These are phyloP conservation scores for Pythium dissimile DNA, from an alignment of 352 stramenopile species.

Conservation along the genomic window DNA sequence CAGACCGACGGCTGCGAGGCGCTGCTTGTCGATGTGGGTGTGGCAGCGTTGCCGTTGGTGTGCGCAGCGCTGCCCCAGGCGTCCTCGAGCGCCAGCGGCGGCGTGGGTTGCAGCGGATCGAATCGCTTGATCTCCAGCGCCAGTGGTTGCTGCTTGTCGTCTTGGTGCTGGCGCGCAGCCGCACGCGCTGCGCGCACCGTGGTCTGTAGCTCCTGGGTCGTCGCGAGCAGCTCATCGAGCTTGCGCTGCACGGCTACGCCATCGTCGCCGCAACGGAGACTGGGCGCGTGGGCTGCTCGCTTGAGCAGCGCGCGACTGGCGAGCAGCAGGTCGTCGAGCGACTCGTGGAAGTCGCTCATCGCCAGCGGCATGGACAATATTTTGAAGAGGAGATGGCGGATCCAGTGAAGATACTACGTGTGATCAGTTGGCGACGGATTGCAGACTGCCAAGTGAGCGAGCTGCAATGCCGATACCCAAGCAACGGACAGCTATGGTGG, in stretches of 20 bases:
- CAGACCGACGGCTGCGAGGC: constrained; percentile 72
- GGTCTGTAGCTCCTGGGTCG: constrained; percentile 25
- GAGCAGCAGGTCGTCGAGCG: constrained; percentile 21
- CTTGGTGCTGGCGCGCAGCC: too few species aligned
- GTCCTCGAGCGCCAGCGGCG: constrained; percentile 29
- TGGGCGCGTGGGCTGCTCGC: constrained; percentile 2
- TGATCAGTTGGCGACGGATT: too few species aligned
- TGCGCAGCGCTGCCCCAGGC: constrained; percentile 4
- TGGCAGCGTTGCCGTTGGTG: background rate
- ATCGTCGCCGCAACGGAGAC: background rate
- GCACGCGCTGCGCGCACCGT: constrained; percentile 15
- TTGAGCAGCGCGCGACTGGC: constrained; percentile 18
- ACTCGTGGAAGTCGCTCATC: constrained; percentile 9
- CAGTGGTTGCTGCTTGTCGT: background rate
- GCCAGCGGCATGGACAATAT: background rate
- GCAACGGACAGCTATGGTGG: too few species aligned
- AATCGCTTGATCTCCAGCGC: constrained; percentile 36
- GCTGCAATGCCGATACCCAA: too few species aligned
- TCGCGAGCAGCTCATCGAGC: constrained; percentile 18
- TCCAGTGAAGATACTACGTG: too few species aligned
- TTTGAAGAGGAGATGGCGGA: background rate
- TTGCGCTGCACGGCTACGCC: constrained; percentile 5
- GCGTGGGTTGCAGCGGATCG: constrained; percentile 38
- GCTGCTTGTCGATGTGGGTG: too few species aligned
- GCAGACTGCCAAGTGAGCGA: too few species aligned